Conservation (phyloP, 768 basidiomycete species). For the Sistotremastrum niveocremeum region DNA sequence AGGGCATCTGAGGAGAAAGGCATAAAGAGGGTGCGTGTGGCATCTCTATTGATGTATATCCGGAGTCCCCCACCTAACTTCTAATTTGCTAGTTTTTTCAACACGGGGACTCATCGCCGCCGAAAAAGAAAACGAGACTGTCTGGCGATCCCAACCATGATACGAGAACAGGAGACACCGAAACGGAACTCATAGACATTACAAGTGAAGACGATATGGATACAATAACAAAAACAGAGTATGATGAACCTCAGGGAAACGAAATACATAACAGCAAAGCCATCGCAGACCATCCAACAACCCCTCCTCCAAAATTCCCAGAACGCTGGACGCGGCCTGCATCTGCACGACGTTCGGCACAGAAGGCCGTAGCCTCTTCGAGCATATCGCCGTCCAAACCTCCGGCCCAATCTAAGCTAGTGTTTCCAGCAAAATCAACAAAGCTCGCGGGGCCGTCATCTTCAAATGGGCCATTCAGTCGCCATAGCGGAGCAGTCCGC, state of each 20-base stretch:
- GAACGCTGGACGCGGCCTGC: too few species aligned
- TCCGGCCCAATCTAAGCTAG: too few species aligned
- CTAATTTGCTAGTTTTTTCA: slow-evolving; percentile 43
- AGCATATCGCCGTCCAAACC: too few species aligned
- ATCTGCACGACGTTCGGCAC: too few species aligned
- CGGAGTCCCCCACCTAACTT: not conserved
- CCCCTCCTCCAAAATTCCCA: too few species aligned
- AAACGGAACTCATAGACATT: slow-evolving; percentile 14
- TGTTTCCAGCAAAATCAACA: too few species aligned
- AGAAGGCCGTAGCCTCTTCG: too few species aligned
- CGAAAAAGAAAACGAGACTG: slow-evolving; percentile 27
- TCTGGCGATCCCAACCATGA: slow-evolving; percentile 10
- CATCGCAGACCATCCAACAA: too few species aligned
- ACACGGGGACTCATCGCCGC: slow-evolving; percentile 19
- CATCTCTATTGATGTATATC: not conserved
- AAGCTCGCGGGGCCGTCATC: too few species aligned
- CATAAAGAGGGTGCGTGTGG: slow-evolving; percentile 58
- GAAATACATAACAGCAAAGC: not conserved
- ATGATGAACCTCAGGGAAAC: not conserved
- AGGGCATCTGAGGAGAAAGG: slow-evolving; percentile 34
- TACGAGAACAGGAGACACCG: slow-evolving; percentile 6
- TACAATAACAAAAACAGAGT: not conserved
- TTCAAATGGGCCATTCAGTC: too few species aligned
- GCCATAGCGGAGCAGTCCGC: too few species aligned
- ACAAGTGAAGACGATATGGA: slow-evolving; percentile 25